phyloP scores from a whole-genome alignment of 2,329 filamentous ascomycete genomes.

The Alternaria arborescens region DNA sequence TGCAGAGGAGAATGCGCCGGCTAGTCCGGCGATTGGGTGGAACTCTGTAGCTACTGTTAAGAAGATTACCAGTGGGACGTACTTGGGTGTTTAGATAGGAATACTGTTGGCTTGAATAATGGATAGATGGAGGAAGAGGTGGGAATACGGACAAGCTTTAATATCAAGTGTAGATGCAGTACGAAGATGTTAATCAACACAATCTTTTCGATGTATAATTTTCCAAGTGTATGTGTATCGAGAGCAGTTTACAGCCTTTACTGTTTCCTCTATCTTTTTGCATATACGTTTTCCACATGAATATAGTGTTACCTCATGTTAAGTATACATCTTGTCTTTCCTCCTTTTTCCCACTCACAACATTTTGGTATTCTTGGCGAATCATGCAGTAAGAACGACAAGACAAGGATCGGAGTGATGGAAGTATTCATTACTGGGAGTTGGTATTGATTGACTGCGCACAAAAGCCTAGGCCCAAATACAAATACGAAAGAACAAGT shows the following conservation, averaged over 20 bases:
- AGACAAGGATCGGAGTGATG: not conserved
- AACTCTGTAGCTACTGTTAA: conserved; percentile 47
- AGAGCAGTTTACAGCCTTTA: not conserved
- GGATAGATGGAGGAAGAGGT: not conserved
- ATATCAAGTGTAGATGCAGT: not conserved
- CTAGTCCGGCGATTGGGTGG: conserved; percentile 40
- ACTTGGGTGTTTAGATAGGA: conserved; percentile 42
- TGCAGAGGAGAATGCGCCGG: conserved; percentile 53
- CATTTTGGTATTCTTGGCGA: not conserved
- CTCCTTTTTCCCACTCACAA: not conserved
- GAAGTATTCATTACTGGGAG: not conserved
- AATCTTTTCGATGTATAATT: not conserved
- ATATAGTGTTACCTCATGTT: not conserved
- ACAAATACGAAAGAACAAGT: not conserved
- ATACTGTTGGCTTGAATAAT: not conserved
- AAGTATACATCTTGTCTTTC: not conserved
- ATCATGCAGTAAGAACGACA: not conserved
- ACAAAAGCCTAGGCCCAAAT: not conserved
- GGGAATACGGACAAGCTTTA: not conserved
- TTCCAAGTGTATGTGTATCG: not conserved
- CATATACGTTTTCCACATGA: not conserved
- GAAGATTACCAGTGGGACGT: conserved; percentile 50
- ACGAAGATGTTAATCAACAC: conserved; percentile 1
- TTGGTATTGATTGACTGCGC: not conserved
- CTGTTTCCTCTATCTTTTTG: not conserved